Base-by-base conservation (phyloP, 305 asterid species). In the Striga hermonthica region DNA sequence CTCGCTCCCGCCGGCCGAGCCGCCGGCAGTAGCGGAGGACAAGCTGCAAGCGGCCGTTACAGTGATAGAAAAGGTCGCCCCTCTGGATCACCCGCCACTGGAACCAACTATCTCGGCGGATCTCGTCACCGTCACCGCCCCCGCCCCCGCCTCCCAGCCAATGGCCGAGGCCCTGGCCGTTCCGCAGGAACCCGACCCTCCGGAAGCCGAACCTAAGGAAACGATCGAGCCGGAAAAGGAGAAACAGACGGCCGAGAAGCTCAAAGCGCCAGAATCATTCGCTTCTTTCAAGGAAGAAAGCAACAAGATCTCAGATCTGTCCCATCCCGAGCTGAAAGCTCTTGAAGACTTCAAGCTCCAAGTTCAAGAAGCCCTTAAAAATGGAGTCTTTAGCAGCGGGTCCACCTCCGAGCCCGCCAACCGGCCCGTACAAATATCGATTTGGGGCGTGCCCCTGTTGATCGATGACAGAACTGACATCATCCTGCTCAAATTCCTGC, bases 281-380 rank as follows among this genome's bases (percentile, higher is more conserved):
- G 83, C 68, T 62, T 89, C 97, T 4, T 89, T 91, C 60, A 89
- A 87, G 64, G 97, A 85, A 57, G 97, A 91, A 60, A 89, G 98
- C 77, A 91, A 83, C 44, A 74, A 60, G 41, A 41, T 76, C 28
- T 74, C 89, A 74, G 97, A 92, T 87, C 98, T 92, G 71, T 80
- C 95, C 1, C 79, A 77, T 16, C 38, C 40, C 5, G 86, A 92
- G 72, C 75, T 62, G 4, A 86, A 83, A 62, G 60, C 88, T 1
- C 68, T 89, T 4, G 74, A 79, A 9, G 89, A 89, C 3, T 62
- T 92, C 66, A 92, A 84, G 59, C n/a, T 9, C 40, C 71, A 77
- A 35, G 84, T 85, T 7, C 80, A 57, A n/a, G 91, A 85, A 63
- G 81, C 79, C 0, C 70, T 89, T 4, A 66, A 55, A 15, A 63